Percentiles rank a stretch among this genome's conserved stretches.
Conservation (phyloP, 345 rosid genomes). For the Firmiana major region DNA sequence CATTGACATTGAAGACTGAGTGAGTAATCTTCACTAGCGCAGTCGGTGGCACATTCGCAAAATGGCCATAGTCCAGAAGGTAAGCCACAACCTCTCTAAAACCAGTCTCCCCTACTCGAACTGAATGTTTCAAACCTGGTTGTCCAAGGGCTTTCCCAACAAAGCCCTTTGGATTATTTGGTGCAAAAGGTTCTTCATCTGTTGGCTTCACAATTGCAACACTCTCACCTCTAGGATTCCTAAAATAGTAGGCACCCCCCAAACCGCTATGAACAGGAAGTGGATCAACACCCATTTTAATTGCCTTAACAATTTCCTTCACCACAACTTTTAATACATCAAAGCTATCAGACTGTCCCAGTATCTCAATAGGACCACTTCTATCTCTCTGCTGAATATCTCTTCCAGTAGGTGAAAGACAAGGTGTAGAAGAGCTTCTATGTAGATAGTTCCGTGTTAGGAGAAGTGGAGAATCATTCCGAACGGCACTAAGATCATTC, state of each 20-base stretch:
- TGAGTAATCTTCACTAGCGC: slow-evolving; percentile 95
- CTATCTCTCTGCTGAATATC: slow-evolving; percentile 75
- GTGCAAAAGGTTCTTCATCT: slow-evolving; percentile 98
- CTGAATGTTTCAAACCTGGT: slow-evolving; percentile 89
- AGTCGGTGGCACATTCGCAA: slow-evolving; percentile 93
- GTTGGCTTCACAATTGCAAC: slow-evolving; percentile 97
- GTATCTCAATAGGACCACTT: slow-evolving; percentile 84
- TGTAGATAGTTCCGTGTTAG: slow-evolving; percentile 73
- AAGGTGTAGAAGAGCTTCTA: slow-evolving; percentile 94
- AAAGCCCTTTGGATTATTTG: slow-evolving; percentile 96
- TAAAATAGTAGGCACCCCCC: slow-evolving; percentile 92
- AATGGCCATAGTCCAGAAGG: slow-evolving; percentile 78
- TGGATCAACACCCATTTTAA: slow-evolving; percentile 80
- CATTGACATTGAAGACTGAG: slow-evolving; percentile 79
- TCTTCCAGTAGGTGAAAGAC: slow-evolving; percentile 88
- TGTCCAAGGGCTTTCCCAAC: slow-evolving; percentile 97
- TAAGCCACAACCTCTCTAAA: slow-evolving; percentile 96
- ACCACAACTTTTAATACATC: slow-evolving; percentile 46
- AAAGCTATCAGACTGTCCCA: slow-evolving; percentile 63
- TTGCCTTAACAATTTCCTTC: slow-evolving; percentile 76
- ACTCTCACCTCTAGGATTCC: slow-evolving; percentile 66
- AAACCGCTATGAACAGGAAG: slow-evolving; percentile 75
- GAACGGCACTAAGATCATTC: slow-evolving; percentile 89
- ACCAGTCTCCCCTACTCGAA: slow-evolving; percentile 95
- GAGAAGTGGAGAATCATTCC: slow-evolving; percentile 84